A percentile compares a stretch with the other conserved stretches of the same genome.
Evolutionary conservation across 768 basidiomycete species (phyloP).

Genomic region (Tylopilus plumbeoviolaceoides): DNA sequence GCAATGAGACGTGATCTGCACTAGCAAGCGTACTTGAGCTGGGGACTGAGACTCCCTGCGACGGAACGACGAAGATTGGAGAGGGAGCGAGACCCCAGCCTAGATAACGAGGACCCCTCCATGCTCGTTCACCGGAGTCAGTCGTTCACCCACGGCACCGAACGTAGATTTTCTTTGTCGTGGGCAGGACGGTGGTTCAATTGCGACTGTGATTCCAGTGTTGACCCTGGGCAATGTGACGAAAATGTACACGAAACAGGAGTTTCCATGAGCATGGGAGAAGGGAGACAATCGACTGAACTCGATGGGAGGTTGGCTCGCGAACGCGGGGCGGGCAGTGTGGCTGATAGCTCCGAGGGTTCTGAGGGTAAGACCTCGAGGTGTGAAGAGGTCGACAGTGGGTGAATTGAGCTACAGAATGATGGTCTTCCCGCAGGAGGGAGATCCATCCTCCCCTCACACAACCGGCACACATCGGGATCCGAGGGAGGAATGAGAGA

Average conservation of each 20-base stretch:
- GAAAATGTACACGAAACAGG: conserved; percentile 25
- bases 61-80: conserved; percentile 46
- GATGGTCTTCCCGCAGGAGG: conserved; percentile 18
- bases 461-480: not conserved
- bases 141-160: conserved; percentile 15
- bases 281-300: conserved; percentile 3
- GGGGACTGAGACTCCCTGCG: conserved; percentile 29
- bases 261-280: conserved; percentile 13
- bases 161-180: conserved; percentile 13
- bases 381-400: conserved; percentile 21
- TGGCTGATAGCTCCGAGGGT: conserved; percentile 20
- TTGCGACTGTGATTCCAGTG: conserved; percentile 12
- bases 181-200: conserved; percentile 2
- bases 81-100: conserved; percentile 36
- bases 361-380: conserved; percentile 31
- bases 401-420: conserved; percentile 18
- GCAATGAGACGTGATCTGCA: conserved; percentile 35
- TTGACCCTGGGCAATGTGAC: conserved; percentile 13
- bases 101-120: conserved; percentile 18
- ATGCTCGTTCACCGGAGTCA: conserved; percentile 15
- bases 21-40: conserved; percentile 21
- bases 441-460: conserved; percentile 14
- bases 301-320: conserved; percentile 6
- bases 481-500: conserved; percentile 5
- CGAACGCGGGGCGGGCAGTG: conserved; percentile 5